These are phyloP conservation scores for Solanum stenotomum DNA, from an alignment of 257 asterid species.

Conservation along the genomic window DNA sequence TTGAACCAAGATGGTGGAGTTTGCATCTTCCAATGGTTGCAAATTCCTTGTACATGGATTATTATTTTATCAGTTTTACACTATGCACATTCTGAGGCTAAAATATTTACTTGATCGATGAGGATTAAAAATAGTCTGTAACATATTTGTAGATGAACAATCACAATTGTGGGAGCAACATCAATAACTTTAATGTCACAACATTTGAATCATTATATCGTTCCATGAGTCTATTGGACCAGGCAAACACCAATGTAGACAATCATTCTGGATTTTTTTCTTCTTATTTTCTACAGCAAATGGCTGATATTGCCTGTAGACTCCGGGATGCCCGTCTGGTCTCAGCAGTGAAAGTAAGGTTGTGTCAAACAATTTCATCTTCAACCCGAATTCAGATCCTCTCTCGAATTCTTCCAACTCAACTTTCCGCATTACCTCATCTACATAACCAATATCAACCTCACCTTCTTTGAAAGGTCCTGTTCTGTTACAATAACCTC, in stretches of 20 bases:
- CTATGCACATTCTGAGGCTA: not conserved
- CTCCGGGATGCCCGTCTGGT: slow-evolving; percentile 85
- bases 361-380: slow-evolving; percentile 40
- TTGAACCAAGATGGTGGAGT: not conserved
- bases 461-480: slow-evolving; percentile 45
- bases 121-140: not conserved
- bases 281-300: slow-evolving; percentile 35
- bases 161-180: not conserved
- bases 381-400: slow-evolving; percentile 13
- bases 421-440: slow-evolving; percentile 25
- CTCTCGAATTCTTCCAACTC: slow-evolving; percentile 51
- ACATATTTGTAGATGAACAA: not conserved
- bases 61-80: too few species aligned
- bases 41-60: not conserved
- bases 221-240: slow-evolving; percentile 98
- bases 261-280: slow-evolving; percentile 65
- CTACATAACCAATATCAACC: slow-evolving; percentile 15
- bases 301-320: slow-evolving; percentile 59
- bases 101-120: not conserved
- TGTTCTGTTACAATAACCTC: slow-evolving; percentile 67
- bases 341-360: slow-evolving; percentile 45
- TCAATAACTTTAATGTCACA: not conserved
- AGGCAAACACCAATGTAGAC: slow-evolving; percentile 96
- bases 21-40: not conserved
- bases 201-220: slow-evolving; percentile 66